Base-by-base conservation (phyloP, 2,329 filamentous ascomycete genomes). In the Rhynchosporium agropyri region DNA sequence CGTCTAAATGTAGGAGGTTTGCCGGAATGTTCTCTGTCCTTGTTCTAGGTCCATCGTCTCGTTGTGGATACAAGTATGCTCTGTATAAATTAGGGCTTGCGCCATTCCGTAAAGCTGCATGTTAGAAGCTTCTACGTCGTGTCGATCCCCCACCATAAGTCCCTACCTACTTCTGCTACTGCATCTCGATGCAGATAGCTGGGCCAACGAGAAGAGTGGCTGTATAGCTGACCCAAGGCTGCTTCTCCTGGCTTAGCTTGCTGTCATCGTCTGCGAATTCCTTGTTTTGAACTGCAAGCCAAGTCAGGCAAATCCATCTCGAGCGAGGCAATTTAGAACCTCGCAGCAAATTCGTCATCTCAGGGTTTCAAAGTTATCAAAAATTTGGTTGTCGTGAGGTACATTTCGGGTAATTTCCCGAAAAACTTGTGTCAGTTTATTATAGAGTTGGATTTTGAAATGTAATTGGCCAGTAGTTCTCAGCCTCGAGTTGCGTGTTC, bases 21-120 rank as follows among this genome's bases (percentile, higher is more conserved):
- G 51, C 51, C 51, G 51, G 2, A 36, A 36, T 6, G 33, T 36
- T 36, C 36, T 53, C 4, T 9, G 10, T 38, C 15, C 33, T 38
- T 38, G 20, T 20, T 26, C 31, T 33, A 51, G 49, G 31, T 7
- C 40, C 51, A 33, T 54, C 51, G 40, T 54, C 20, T 20, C 36
- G 28, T 12, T 28, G 36, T 54, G 51, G 51, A 42, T 54, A 54
- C 51, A 4, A 33, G 33, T 40, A 54, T n/a, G 36, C 31, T 9
- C 33, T 54, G 33, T 31, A n/a, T 20, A 38, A 12, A 13, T 20
- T 46, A 15, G 13, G 43, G 43, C 43, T 46, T 54, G 51, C 51
- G 51, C 51, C 36, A 54, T 54, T 40, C 40, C 51, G 51, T 54
- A 54, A 54, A 54, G n/a, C 20, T 42, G 51, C 51, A 54, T 26